Evolutionary conservation across 2,329 filamentous ascomycete genomes (phyloP).

Genomic region (Rhynchosporium agropyri): DNA sequence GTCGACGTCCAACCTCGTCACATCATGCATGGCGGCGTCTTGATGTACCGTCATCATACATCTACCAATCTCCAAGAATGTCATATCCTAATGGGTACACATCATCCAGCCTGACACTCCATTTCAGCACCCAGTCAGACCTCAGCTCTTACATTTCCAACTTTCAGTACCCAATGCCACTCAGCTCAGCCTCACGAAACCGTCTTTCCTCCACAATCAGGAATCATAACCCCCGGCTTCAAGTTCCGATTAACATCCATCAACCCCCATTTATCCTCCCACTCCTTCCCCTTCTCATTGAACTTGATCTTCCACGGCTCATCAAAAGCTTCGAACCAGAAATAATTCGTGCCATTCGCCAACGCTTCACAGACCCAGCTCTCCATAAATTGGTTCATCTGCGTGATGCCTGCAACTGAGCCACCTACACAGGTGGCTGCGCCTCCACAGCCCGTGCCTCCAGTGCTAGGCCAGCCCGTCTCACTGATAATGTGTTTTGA

Average conservation of each 20-base stretch:
- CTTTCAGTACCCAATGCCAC: not conserved
- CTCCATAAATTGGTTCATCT: constrained; percentile 85
- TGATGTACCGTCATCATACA: no score
- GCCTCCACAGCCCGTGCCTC: constrained; percentile 75
- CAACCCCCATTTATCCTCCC: constrained; percentile 96
- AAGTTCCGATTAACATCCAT: constrained; percentile 84
- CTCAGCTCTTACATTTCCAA: not conserved
- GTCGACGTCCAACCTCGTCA: not conserved
- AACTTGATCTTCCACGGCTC: constrained; percentile 90
- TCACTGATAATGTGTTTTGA: constrained; percentile 81
- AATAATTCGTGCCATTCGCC: constrained; percentile 84
- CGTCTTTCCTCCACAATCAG: constrained; percentile 75
- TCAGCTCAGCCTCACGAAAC: constrained; percentile 21
- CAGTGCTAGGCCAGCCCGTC: constrained; percentile 85
- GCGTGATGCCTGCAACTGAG: constrained; percentile 74
- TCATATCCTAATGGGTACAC: no score
- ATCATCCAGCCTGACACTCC: not conserved
- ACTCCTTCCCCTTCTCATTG: constrained; percentile 68
- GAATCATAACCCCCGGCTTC: constrained; percentile 82
- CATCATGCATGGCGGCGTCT: not conserved
- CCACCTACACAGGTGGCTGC: constrained; percentile 62
- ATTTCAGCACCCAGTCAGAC: not conserved
- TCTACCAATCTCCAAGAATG: not conserved
- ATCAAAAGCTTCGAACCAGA: constrained; percentile 97
- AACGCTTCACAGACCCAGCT: constrained; percentile 83